phyloP scores from a whole-genome alignment of 192 early-diverging fungal genomes.

The Gamsiella multidivaricata region DNA sequence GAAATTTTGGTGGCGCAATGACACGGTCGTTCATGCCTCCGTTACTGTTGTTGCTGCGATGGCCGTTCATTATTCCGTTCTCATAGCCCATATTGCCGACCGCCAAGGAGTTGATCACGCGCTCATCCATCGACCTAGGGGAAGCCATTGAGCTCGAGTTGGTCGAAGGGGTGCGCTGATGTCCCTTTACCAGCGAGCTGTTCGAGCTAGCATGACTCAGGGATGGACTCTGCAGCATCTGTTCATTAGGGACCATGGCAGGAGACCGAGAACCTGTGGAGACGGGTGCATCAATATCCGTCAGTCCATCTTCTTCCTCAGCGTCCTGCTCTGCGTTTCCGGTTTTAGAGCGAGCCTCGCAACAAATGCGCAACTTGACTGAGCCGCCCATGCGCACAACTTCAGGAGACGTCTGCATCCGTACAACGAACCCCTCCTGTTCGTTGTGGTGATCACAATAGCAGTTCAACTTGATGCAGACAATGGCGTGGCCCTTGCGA shows the following conservation, averaged over 20 bases:
- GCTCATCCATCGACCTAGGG: conserved; percentile 47
- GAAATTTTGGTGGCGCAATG: conserved; percentile 38
- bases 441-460: conserved; percentile 53
- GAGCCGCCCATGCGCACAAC: conserved; percentile 48
- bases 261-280: conserved; percentile 48
- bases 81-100: conserved; percentile 12
- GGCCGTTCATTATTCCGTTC: background rate
- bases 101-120: conserved; percentile 22
- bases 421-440: conserved; percentile 49
- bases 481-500: conserved; percentile 43
- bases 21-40: conserved; percentile 5
- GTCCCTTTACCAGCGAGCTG: conserved; percentile 38
- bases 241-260: conserved; percentile 27
- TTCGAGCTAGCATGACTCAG: conserved; percentile 35
- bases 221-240: conserved; percentile 49
- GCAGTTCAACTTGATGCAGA: conserved; percentile 52
- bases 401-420: conserved; percentile 37
- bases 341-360: conserved; percentile 45
- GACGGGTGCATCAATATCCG: conserved; percentile 48
- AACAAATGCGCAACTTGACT: conserved; percentile 51
- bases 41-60: background rate
- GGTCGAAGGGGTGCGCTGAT: conserved; percentile 41
- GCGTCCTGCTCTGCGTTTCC: conserved; percentile 36
- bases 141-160: conserved; percentile 51
- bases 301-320: conserved; percentile 47